Evolutionary conservation across 73 alveolate genomes (phyloP).

Genomic region (Paramecium pentaurelia): DNA sequence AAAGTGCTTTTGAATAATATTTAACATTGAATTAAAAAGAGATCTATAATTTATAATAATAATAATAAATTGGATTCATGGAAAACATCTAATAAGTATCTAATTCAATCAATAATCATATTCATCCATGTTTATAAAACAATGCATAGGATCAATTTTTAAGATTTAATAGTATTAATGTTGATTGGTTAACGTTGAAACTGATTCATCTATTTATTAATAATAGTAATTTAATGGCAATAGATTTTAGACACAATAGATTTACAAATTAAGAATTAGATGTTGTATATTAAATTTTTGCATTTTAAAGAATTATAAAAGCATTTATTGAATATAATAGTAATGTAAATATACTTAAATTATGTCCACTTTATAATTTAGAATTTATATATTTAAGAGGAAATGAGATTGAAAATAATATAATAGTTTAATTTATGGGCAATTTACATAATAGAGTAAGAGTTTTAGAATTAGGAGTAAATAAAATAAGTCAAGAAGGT

Average conservation of each 20-base stretch:
- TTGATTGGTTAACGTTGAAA: constrained; percentile 22
- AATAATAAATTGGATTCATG: background rate
- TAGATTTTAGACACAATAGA: constrained; percentile 20
- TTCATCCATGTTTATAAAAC: constrained; percentile 9
- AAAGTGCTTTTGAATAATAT: background rate
- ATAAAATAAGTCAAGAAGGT: constrained; percentile 1
- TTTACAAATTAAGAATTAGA: background rate
- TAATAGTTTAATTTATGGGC: background rate
- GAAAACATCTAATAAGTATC: background rate
- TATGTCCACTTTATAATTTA: background rate
- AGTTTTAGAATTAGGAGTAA: constrained; percentile 18
- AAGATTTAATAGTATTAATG: constrained; percentile 20
- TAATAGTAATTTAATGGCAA: background rate
- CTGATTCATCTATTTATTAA: background rate
- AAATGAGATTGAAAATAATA: background rate
- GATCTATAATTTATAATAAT: constrained; percentile 8
- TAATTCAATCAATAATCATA: background rate
- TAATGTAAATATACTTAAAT: background rate
- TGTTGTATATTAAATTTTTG: background rate
- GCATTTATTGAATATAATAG: constrained; percentile 36
- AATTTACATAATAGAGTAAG: background rate
- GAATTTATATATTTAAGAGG: constrained; percentile 37
- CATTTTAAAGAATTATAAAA: background rate
- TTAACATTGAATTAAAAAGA: background rate
- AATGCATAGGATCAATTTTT: background rate